Evolutionary conservation across 495 filamentous ascomycete genomes (phyloP).

Genomic region (Xylaria nigripes): DNA sequence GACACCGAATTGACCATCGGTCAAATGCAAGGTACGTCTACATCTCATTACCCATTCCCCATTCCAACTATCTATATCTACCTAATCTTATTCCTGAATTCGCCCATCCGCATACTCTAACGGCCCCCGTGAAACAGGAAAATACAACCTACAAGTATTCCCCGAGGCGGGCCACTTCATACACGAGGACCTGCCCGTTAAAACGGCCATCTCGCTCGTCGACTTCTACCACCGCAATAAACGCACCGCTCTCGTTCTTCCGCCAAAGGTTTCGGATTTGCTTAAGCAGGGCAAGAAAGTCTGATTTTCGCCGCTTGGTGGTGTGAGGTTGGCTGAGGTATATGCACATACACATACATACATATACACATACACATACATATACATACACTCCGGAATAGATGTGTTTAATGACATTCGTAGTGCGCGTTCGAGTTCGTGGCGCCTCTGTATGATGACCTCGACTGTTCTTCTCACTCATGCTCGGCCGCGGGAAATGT

Average conservation of each 20-base stretch:
- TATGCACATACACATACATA: too few relatives aligned
- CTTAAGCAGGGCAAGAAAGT: constrained; percentile 46
- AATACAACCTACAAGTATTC: constrained; percentile 91
- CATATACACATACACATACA: too few relatives aligned
- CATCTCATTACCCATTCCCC: constrained; percentile 1
- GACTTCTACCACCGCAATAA: constrained; percentile 93
- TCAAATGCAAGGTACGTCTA: constrained; percentile 78
- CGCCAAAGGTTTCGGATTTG: constrained; percentile 72
- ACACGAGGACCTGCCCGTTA: constrained; percentile 87
- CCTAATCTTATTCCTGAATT: too few relatives aligned
- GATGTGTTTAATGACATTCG: background rate
- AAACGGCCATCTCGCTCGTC: constrained; percentile 71
- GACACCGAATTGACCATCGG: constrained; percentile 95
- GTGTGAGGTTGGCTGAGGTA: too few relatives aligned
- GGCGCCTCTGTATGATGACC: too few relatives aligned
- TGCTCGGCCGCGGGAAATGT: too few relatives aligned
- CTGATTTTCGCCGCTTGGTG: constrained; percentile 11
- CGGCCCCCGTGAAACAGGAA: constrained; percentile 54
- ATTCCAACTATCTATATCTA: background rate
- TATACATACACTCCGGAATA: too few relatives aligned
- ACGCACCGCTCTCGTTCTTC: constrained; percentile 70
- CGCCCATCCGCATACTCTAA: background rate
- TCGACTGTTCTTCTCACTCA: too few relatives aligned
- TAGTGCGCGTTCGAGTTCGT: too few relatives aligned
- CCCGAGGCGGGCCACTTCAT: constrained; percentile 95